Conservation (phyloP, 2,329 filamentous ascomycete species). For the Remersonia thermophila region DNA sequence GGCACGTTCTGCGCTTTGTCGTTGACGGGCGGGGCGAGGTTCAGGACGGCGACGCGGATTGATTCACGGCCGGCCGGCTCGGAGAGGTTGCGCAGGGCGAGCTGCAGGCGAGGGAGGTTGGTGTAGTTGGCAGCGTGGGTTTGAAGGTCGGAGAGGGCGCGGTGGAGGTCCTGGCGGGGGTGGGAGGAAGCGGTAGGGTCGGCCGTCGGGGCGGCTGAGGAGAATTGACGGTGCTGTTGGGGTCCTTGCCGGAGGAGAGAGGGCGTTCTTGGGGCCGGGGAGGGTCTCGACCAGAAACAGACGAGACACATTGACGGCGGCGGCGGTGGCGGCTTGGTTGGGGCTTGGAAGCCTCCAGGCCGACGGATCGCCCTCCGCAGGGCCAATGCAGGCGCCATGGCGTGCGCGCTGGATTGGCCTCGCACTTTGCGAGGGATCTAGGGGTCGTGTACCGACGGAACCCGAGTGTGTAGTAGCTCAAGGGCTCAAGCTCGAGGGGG, state of each 20-base stretch:
- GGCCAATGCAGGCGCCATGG: conserved; percentile 23
- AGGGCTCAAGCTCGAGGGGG: no score
- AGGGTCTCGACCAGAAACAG: conserved; percentile 8
- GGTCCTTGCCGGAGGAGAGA: conserved; percentile 3
- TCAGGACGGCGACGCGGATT: conserved; percentile 46
- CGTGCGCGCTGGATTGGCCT: conserved; percentile 3
- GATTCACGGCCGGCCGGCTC: conserved; percentile 44
- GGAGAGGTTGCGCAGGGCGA: conserved; percentile 54
- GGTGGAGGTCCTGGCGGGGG: conserved; percentile 42
- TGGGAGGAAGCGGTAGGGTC: conserved; percentile 12
- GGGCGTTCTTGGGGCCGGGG: conserved; percentile 1
- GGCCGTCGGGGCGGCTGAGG: conserved; percentile 8
- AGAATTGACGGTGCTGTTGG: conserved; percentile 19
- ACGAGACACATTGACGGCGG: conserved; percentile 21
- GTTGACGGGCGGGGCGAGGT: conserved; percentile 25
- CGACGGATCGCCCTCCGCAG: conserved; percentile 17
- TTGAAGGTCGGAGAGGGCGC: conserved; percentile 47
- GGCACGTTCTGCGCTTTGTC: no score
- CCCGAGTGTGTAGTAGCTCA: no score
- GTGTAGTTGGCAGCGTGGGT: conserved; percentile 48
- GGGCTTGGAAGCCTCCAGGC: conserved; percentile 6
- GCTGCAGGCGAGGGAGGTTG: conserved; percentile 57
- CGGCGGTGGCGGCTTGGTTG: no score
- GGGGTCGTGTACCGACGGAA: background rate
- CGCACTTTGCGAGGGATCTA: conserved; percentile 4